phyloP scores from a whole-genome alignment of 441 rosid species.

The Pelargonium cotyledonis region DNA sequence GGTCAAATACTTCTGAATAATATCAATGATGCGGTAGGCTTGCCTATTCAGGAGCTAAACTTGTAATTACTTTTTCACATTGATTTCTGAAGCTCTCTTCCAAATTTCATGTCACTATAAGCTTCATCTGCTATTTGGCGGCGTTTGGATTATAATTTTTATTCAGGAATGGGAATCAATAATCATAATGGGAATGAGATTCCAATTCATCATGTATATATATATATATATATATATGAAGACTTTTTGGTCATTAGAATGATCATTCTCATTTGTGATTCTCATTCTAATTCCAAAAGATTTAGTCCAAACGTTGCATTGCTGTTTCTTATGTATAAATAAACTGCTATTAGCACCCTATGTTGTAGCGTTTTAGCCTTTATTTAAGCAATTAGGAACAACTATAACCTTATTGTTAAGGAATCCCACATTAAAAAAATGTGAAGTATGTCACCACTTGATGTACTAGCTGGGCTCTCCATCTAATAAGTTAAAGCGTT shows the following conservation, averaged over 20 bases:
- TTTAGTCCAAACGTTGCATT: background rate
- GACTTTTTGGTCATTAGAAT: no score
- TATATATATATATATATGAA: no score
- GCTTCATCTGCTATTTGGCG: background rate
- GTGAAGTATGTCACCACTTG: no score
- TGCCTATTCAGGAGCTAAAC: background rate
- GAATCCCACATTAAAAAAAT: background rate
- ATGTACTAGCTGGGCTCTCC: no score
- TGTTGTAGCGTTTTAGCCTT: background rate
- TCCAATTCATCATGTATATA: no score
- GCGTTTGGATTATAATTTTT: no score
- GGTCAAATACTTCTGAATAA: slow-evolving; percentile 53
- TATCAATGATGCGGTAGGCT: slow-evolving; percentile 46
- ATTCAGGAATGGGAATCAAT: no score
- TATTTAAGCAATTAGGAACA: background rate
- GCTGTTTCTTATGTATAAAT: background rate
- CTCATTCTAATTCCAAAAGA: no score
- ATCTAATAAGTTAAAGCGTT: no score
- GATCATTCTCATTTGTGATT: no score
- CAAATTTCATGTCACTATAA: background rate
- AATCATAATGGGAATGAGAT: no score
- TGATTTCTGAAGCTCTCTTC: slow-evolving; percentile 6
- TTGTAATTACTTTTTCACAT: slow-evolving; percentile 1
- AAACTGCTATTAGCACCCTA: background rate
- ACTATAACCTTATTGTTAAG: background rate